A percentile compares a stretch with the other conserved stretches of the same genome.
Conservation (phyloP, 768 basidiomycete genomes). For the Leccinum uliginosum region DNA sequence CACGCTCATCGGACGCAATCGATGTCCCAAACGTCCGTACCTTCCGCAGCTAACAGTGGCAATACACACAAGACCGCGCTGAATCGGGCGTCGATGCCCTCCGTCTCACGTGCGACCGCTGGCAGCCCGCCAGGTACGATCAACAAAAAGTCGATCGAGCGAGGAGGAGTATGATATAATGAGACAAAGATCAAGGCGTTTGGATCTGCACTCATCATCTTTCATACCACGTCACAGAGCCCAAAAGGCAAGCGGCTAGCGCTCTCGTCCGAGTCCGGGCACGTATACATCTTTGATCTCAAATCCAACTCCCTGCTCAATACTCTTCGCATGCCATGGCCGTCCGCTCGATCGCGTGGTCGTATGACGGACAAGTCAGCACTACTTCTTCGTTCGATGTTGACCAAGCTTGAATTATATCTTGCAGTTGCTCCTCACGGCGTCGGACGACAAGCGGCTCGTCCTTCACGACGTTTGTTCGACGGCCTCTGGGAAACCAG, state of each 20-base stretch:
- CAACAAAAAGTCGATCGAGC: conserved; percentile 37
- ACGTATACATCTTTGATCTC: conserved; percentile 81
- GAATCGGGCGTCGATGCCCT: conserved; percentile 68
- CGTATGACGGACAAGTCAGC: conserved; percentile 79
- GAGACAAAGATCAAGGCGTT: conserved; percentile 32
- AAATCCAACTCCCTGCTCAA: conserved; percentile 59
- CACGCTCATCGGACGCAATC: conserved; percentile 56
- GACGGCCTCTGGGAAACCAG: conserved; percentile 51
- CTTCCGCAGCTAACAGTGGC: conserved; percentile 31
- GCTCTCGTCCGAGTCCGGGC: conserved; percentile 80
- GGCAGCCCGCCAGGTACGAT: conserved; percentile 38
- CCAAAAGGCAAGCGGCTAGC: conserved; percentile 84
- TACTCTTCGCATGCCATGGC: conserved; percentile 86
- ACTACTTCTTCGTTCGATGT: neutral
- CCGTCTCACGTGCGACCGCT: conserved; percentile 41
- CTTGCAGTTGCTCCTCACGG: conserved; percentile 74
- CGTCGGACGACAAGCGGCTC: conserved; percentile 89
- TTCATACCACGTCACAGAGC: conserved; percentile 47
- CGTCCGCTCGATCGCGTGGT: conserved; percentile 86
- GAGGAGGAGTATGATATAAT: conserved; percentile 39
- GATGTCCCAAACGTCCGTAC: conserved; percentile 65
- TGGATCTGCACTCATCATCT: neutral
- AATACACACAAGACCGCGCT: conserved; percentile 33
- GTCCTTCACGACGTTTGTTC: conserved; percentile 85
- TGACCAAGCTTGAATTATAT: neutral